Conservation (phyloP, 148 eudicot genomes). For the Limonium bicolor region DNA sequence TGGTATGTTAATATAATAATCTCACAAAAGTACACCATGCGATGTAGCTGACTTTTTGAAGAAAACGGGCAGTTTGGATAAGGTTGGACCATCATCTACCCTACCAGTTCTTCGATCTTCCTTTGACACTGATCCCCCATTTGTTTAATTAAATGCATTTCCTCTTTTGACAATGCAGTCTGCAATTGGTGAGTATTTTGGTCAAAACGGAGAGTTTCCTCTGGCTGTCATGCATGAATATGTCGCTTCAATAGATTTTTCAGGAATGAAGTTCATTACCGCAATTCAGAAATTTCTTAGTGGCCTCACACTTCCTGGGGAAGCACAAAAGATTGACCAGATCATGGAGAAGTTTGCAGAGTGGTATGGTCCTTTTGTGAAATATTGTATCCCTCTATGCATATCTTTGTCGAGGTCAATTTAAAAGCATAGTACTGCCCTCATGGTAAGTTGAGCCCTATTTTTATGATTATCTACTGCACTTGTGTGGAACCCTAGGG, state of each 20-base stretch:
- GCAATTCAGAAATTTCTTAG: slow-evolving; percentile 83
- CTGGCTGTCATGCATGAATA: slow-evolving; percentile 96
- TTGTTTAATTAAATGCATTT: too few species aligned
- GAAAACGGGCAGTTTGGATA: slow-evolving; percentile 63
- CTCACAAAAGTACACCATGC: slow-evolving; percentile 68
- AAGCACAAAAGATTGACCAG: slow-evolving; percentile 99
- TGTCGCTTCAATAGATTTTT: slow-evolving; percentile 85
- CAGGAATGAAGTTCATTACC: slow-evolving; percentile 75
- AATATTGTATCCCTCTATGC: too few species aligned
- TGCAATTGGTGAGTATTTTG: slow-evolving; percentile 93
- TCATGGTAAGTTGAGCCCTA: too few species aligned
- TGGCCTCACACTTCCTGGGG: slow-evolving; percentile 98
- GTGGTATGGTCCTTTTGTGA: slow-evolving; percentile 48
- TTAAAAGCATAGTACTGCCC: too few species aligned
- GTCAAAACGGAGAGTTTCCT: slow-evolving; percentile 95
- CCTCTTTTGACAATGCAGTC: slow-evolving; percentile 38
- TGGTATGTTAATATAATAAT: slow-evolving; percentile 53
- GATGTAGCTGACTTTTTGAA: slow-evolving; percentile 86
- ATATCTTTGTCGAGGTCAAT: too few species aligned
- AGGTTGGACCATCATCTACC: slow-evolving; percentile 26
- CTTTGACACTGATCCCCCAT: too few species aligned
- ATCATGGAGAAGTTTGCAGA: slow-evolving; percentile 99
- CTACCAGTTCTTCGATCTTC: background rate
- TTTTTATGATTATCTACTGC: too few species aligned
- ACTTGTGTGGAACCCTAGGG: too few species aligned